These are phyloP conservation scores for Neurospora hispaniola DNA, from an alignment of 495 filamentous ascomycete species.

Conservation along the genomic window DNA sequence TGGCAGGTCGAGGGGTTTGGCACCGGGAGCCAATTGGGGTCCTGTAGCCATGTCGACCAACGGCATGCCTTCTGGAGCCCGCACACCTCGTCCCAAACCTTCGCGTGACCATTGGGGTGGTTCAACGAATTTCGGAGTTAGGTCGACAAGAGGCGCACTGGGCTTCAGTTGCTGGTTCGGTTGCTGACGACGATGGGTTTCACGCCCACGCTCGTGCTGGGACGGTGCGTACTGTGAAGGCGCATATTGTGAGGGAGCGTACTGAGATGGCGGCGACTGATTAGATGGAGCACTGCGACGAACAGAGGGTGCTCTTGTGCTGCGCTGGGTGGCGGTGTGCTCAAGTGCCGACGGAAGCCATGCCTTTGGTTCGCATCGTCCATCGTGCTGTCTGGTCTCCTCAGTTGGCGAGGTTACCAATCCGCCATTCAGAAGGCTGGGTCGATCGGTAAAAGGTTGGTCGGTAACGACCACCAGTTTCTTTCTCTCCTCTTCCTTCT, in stretches of 20 bases:
- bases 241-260: background rate
- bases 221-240: background rate
- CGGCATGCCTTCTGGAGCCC: constrained; percentile 45
- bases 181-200: constrained; percentile 12
- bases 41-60: constrained; percentile 49
- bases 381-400: background rate
- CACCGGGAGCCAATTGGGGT: background rate
- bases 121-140: constrained; percentile 64
- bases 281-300: constrained; percentile 9
- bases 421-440: constrained; percentile 37
- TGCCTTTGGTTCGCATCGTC: constrained; percentile 14
- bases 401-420: background rate
- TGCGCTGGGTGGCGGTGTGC: constrained; percentile 27
- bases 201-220: background rate
- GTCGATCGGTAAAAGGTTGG: constrained; percentile 38
- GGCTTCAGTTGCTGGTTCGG: constrained; percentile 33
- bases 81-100: constrained; percentile 57
- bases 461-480: constrained; percentile 6
- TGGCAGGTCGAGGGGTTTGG: background rate
- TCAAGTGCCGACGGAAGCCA: constrained; percentile 40
- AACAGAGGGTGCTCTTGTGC: constrained; percentile 7
- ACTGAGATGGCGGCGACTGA: constrained; percentile 3
- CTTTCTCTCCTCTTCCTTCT: constrained; percentile 10
- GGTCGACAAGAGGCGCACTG: constrained; percentile 50
- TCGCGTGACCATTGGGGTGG: constrained; percentile 54